Percentiles rank a stretch among this genome's conserved stretches.
Conservation (phyloP, 2,329 filamentous ascomycete species). For the Gnomoniopsis smithogilvyi region DNA sequence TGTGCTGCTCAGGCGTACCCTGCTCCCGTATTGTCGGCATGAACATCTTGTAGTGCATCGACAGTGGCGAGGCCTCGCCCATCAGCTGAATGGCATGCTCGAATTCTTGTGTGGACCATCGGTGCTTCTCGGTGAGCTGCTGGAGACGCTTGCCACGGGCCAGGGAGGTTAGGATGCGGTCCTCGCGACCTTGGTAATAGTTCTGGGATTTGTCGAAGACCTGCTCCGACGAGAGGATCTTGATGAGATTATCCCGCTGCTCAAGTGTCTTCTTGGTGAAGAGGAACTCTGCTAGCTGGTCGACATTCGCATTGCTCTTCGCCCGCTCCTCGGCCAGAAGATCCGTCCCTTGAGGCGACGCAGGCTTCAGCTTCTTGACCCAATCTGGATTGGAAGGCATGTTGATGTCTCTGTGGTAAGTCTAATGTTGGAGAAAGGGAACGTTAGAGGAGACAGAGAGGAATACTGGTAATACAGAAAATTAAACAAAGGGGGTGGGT, state of each 20-base stretch:
- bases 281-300: conserved; percentile 65
- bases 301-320: conserved; percentile 63
- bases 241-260: conserved; percentile 57
- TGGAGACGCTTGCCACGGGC: conserved; percentile 68
- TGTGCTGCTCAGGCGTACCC: conserved; percentile 69
- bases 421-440: background rate
- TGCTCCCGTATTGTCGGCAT: conserved; percentile 64
- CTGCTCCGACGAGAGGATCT: conserved; percentile 63
- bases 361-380: conserved; percentile 32
- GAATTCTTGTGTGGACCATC: conserved; percentile 65
- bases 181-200: conserved; percentile 68
- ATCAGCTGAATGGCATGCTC: conserved; percentile 64
- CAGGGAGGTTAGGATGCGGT: conserved; percentile 66
- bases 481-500: background rate
- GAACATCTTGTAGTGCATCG: conserved; percentile 60
- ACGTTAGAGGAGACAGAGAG: background rate
- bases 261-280: conserved; percentile 65
- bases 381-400: conserved; percentile 21
- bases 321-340: conserved; percentile 67
- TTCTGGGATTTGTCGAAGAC: conserved; percentile 78
- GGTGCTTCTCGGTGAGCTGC: conserved; percentile 62
- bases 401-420: background rate
- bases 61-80: conserved; percentile 71
- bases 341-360: conserved; percentile 65
- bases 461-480: background rate